Percentiles rank a stretch among this genome's conserved stretches.
These are phyloP conservation scores for Anisodus tanguticus DNA, from an alignment of 257 asterid genomes.

Conservation along the genomic window DNA sequence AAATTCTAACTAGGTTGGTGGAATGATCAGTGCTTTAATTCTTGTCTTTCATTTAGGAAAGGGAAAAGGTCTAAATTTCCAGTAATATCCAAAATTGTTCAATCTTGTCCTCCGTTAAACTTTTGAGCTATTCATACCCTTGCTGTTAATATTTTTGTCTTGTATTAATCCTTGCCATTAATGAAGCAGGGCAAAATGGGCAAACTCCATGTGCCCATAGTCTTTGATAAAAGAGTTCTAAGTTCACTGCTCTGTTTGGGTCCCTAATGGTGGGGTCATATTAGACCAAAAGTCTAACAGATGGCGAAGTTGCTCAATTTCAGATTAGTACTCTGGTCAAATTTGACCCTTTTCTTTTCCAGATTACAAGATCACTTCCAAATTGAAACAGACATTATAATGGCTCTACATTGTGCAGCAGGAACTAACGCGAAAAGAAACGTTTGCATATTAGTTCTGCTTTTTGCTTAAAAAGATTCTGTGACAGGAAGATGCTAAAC, in stretches of 20 bases:
- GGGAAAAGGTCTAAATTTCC: background rate
- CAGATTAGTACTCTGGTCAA: background rate
- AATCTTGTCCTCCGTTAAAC: background rate
- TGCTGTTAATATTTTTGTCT: background rate
- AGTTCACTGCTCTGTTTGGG: background rate
- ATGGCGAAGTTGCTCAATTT: background rate
- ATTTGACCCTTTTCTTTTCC: background rate
- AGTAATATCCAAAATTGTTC: background rate
- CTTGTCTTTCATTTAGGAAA: background rate
- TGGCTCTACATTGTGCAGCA: background rate
- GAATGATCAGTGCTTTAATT: background rate
- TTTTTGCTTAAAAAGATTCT: background rate
- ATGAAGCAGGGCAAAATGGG: no score
- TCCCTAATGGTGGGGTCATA: background rate
- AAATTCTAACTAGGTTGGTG: conserved; percentile 1
- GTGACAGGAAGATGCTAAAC: background rate
- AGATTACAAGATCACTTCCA: background rate
- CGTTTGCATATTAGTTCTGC: background rate
- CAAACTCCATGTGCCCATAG: background rate
- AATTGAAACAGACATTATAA: background rate
- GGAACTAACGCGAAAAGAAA: background rate
- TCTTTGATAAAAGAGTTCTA: background rate
- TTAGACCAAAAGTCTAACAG: background rate
- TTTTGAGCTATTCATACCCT: background rate
- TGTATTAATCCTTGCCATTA: background rate